phyloP scores from a whole-genome alignment of 2,329 filamentous ascomycete genomes.

The Dothideomycetes sp. region DNA sequence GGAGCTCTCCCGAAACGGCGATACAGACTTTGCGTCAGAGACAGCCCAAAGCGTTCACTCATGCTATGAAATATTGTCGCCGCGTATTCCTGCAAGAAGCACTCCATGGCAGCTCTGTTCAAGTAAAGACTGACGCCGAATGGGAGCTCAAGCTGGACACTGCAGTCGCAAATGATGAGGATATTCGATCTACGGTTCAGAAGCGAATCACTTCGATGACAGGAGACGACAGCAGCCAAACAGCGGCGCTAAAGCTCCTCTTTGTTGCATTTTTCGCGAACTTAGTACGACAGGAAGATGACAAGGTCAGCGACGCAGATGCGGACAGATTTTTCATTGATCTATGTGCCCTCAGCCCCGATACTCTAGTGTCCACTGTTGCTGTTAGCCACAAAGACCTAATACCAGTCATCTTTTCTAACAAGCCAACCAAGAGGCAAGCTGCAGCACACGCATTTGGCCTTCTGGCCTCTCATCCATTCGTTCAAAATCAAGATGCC shows the following conservation, averaged over 20 bases:
- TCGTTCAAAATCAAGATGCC: slow-evolving; percentile 24
- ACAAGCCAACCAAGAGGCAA: slow-evolving; percentile 56
- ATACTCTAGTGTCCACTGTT: slow-evolving; percentile 40
- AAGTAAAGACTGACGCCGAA: slow-evolving; percentile 56
- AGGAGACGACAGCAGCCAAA: slow-evolving; percentile 19
- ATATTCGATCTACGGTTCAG: slow-evolving; percentile 49
- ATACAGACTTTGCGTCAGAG: slow-evolving; percentile 4
- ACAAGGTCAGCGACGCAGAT: slow-evolving; percentile 7
- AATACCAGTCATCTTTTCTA: slow-evolving; percentile 54
- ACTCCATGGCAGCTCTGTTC: slow-evolving; percentile 30
- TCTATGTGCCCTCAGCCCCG: slow-evolving; percentile 44
- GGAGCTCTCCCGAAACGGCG: background rate
- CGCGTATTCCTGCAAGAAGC: slow-evolving; percentile 50
- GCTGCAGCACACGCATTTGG: slow-evolving; percentile 63
- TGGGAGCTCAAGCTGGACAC: slow-evolving; percentile 76
- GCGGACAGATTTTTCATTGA: slow-evolving; percentile 36
- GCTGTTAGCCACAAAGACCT: slow-evolving; percentile 41
- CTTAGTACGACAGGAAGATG: slow-evolving; percentile 1
- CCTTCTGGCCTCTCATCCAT: slow-evolving; percentile 57
- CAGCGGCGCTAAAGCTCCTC: slow-evolving; percentile 6
- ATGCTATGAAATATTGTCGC: slow-evolving; percentile 60
- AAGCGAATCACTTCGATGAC: slow-evolving; percentile 34
- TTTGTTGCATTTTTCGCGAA: slow-evolving; percentile 9
- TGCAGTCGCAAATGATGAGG: slow-evolving; percentile 58
- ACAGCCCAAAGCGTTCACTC: slow-evolving; percentile 45